These are phyloP conservation scores for Mycena belliarum DNA, from an alignment of 768 basidiomycete species.

Conservation along the genomic window DNA sequence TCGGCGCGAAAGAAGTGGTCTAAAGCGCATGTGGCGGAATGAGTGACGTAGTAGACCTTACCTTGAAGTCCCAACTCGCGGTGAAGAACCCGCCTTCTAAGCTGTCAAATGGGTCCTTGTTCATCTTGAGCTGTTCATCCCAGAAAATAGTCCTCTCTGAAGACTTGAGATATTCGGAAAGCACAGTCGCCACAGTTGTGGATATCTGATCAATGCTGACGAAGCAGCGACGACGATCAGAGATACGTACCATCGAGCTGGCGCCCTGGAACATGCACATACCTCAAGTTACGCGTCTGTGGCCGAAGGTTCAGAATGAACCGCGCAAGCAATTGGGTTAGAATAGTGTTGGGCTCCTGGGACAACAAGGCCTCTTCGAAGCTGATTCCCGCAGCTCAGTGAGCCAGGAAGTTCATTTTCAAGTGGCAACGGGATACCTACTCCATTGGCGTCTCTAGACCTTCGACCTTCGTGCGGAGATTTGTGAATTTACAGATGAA, in stretches of 20 bases:
- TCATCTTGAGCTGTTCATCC: constrained; percentile 66
- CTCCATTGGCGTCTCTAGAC: constrained; percentile 82
- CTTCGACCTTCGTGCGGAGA: constrained; percentile 74
- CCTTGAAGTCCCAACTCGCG: constrained; percentile 83
- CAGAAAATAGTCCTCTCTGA: constrained; percentile 79
- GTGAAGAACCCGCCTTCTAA: constrained; percentile 76
- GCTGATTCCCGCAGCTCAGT: constrained; percentile 47
- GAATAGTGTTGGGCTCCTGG: constrained; percentile 68
- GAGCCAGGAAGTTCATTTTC: constrained; percentile 22
- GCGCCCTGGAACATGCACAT: constrained; percentile 40
- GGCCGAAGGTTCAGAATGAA: constrained; percentile 84
- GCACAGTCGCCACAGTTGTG: constrained; percentile 65
- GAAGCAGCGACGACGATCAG: constrained; percentile 35
- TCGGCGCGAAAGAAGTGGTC: constrained; percentile 19
- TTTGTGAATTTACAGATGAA: constrained; percentile 84
- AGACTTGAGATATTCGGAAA: constrained; percentile 72
- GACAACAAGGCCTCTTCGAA: constrained; percentile 79
- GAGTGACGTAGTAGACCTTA: constrained; percentile 39
- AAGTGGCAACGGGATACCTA: constrained; percentile 45
- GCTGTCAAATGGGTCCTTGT: constrained; percentile 72
- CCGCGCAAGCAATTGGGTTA: constrained; percentile 70
- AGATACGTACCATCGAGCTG: constrained; percentile 31
- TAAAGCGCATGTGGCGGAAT: constrained; percentile 13
- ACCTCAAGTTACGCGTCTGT: constrained; percentile 90
- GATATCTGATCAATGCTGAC: constrained; percentile 81